Conservation (phyloP, 495 filamentous ascomycete species). For the Annulohypoxylon bovei region DNA sequence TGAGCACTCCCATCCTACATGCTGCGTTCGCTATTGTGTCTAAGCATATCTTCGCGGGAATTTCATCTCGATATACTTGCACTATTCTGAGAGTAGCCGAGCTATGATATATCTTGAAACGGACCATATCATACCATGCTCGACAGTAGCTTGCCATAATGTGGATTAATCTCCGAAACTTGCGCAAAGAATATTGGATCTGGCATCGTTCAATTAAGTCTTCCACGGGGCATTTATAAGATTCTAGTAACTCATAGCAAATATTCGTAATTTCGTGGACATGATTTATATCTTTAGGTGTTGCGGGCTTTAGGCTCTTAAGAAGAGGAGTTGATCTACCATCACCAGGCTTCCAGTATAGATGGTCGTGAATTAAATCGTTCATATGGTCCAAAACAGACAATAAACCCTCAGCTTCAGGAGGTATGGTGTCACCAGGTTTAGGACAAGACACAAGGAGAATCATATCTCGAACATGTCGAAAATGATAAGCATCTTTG, state of each 20-base stretch:
- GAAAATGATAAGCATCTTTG: not conserved
- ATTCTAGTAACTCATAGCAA: conserved; percentile 10
- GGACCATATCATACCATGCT: conserved; percentile 26
- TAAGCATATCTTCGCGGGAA: not conserved
- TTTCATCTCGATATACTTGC: not conserved
- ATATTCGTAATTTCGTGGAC: not conserved
- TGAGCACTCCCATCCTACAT: not conserved
- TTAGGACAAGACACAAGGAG: not conserved
- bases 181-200: not conserved
- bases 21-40: too few relatives aligned
- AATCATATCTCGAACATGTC: not conserved
- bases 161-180: not conserved
- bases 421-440: not conserved
- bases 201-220: not conserved
- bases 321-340: not conserved
- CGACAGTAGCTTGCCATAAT: conserved; percentile 8
- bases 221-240: not conserved
- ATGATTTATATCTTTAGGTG: not conserved
- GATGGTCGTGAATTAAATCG: not conserved
- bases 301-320: not conserved
- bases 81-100: not conserved
- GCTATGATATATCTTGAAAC: not conserved
- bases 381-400: not conserved
- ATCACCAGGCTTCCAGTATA: not conserved
- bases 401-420: not conserved